Percentiles rank a stretch among this genome's conserved stretches.
Conservation (phyloP, 2,329 filamentous ascomycete genomes). For the Pseudogymnoascus sp. region DNA sequence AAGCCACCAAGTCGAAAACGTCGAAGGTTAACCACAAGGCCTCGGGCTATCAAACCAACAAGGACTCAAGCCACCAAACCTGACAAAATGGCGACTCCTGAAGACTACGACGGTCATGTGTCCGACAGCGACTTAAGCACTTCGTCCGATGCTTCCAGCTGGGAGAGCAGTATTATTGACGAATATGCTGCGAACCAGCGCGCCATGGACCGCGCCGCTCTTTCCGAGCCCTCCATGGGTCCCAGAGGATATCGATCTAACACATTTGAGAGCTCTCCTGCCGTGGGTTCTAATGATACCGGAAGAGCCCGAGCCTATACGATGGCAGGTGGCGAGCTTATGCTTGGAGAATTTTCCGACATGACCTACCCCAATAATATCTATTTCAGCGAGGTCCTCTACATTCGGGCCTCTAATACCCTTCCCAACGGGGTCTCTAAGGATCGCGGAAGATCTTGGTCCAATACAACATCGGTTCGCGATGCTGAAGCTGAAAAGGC, state of each 20-base stretch:
- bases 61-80: not conserved
- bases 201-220: not conserved
- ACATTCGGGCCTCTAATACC: no score
- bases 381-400: constrained; percentile 16
- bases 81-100: not conserved
- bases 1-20: not conserved
- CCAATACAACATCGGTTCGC: not conserved
- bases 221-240: not conserved
- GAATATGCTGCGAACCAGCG: not conserved
- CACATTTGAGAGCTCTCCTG: not conserved
- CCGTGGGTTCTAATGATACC: not conserved
- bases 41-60: not conserved
- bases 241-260: not conserved
- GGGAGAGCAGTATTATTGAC: not conserved
- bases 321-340: not conserved
- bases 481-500: not conserved
- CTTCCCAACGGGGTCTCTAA: not conserved
- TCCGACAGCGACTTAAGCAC: not conserved
- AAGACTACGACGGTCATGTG: not conserved
- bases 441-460: not conserved
- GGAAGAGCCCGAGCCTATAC: constrained; percentile 2
- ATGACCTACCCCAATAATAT: not conserved
- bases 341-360: constrained; percentile 1
- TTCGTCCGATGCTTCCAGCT: not conserved
- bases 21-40: not conserved